These are phyloP conservation scores for Pichia sp. DNA, from an alignment of 1,139 yeast species.

Conservation along the genomic window DNA sequence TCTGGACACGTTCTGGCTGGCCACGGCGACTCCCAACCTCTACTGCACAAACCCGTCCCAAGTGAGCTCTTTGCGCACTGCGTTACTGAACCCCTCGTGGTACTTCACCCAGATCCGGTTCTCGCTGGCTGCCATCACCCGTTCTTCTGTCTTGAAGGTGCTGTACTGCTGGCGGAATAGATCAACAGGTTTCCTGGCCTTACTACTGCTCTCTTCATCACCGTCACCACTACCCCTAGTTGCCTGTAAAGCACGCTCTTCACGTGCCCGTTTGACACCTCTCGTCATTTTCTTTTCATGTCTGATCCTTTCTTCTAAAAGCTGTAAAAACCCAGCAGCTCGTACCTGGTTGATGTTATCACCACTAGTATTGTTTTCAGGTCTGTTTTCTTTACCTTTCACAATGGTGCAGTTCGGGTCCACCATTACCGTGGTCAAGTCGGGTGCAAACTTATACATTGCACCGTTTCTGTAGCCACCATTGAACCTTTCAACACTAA, in stretches of 20 bases:
- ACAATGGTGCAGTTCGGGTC: slow-evolving; percentile 4
- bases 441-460: slow-evolving; percentile 6
- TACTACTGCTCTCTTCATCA: neutral
- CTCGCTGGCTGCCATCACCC: slow-evolving; percentile 22
- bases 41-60: slow-evolving; percentile 58
- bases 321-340: neutral
- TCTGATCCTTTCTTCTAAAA: neutral
- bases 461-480: neutral
- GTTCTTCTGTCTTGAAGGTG: slow-evolving; percentile 1
- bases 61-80: slow-evolving; percentile 76
- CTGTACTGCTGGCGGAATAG: slow-evolving; percentile 31
- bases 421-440: slow-evolving; percentile 7
- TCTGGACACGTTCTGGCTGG: too few relatives aligned
- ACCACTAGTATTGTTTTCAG: neutral
- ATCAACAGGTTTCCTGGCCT: slow-evolving; percentile 21
- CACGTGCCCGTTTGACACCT: neutral
- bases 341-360: neutral
- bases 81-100: slow-evolving; percentile 91
- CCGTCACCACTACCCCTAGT: too few relatives aligned
- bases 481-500: slow-evolving; percentile 5
- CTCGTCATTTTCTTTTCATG: neutral
- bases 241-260: too few relatives aligned
- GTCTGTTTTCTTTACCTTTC: slow-evolving; percentile 1
- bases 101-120: slow-evolving; percentile 81
- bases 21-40: too few relatives aligned